Base-by-base conservation (phyloP, 2,329 filamentous ascomycete genomes). In the Sclerotinia nivalis region DNA sequence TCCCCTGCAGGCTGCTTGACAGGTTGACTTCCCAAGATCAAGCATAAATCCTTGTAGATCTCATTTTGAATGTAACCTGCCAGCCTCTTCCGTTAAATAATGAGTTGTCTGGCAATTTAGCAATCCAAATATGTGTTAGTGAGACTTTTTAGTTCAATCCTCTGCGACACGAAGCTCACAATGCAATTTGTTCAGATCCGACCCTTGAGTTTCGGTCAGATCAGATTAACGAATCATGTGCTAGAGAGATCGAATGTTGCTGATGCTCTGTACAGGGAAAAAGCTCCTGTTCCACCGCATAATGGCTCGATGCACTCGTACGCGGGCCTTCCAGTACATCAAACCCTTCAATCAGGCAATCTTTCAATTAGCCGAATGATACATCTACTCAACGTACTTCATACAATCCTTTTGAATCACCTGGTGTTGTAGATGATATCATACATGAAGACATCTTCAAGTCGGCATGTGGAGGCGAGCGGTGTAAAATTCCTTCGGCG, bases 1-100 rank as follows among this genome's bases (percentile, higher is more conserved):
- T 10, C 5, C 49, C 67, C 67, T 43, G 40, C 40, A 43, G 40
- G 40, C 67, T 64, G 67, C 49, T 28, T 69, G 59, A 69, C 67
- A 64, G 58, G 58, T 55, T 65, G 59, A 20, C 31, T 43, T 65
- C 5, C 40, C 40, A 65, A 37, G 67, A 69, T 54, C 67, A 65
- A 69, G 67, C 67, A 69, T n/a, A 31, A 55, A 64, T 65, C 67
- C 67, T 65, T 64, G 58, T 34, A 62, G 56, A 62, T 68, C 45
- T 62, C 25, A 47, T 62, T 60, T 37, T 52, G 31, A 60, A 58
- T 61, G 28, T 22, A 62, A 62, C 31, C 37, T 68, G 66, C 66
- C 55, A 68, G 34, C 34, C 56, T 55, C 49, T 69, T 55, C 49
- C 25, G 49, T 64, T 45, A 47, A 65, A 69, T 40, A 20, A 64